Percentiles rank a stretch among this genome's conserved stretches.
Evolutionary conservation across 83 land plant species (phyloP).

Genomic region (Diphasiastrum complanatum): DNA sequence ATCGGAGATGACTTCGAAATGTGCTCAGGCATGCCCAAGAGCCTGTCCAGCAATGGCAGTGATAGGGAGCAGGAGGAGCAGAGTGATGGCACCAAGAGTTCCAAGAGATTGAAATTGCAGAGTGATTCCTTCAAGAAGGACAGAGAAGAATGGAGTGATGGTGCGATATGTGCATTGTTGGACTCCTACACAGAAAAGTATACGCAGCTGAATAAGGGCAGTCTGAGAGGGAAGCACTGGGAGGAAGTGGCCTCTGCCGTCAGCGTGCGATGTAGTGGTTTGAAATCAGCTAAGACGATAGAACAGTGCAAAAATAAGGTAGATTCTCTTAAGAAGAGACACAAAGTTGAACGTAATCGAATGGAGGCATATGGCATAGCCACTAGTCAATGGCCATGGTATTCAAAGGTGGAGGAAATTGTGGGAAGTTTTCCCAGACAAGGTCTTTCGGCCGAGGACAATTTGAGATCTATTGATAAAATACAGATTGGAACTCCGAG

Average conservation of each 20-base stretch:
- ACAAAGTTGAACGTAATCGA: constrained; percentile 67
- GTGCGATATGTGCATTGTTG: constrained; percentile 60
- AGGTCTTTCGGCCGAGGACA: too few species aligned
- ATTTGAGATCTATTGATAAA: too few species aligned
- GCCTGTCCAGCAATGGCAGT: too few species aligned
- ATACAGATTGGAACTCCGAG: too few species aligned
- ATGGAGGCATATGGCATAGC: constrained; percentile 37
- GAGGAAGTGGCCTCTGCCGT: constrained; percentile 73
- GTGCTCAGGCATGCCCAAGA: too few species aligned
- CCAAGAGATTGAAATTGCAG: too few species aligned
- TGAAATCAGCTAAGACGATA: constrained; percentile 52
- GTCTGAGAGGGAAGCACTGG: constrained; percentile 78
- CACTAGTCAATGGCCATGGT: constrained; percentile 78
- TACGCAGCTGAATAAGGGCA: constrained; percentile 66
- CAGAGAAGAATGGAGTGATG: constrained; percentile 83
- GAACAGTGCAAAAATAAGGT: constrained; percentile 92
- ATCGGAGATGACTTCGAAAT: too few species aligned
- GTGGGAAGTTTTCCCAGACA: constrained; percentile 40
- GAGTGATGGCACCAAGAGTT: too few species aligned
- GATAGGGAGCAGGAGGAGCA: too few species aligned
- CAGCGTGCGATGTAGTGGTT: constrained; percentile 55
- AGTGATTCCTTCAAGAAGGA: too few species aligned
- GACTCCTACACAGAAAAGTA: constrained; percentile 71
- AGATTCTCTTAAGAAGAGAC: constrained; percentile 81
- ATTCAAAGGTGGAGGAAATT: constrained; percentile 64